These are phyloP conservation scores for Rhizomucor pusillus DNA, from an alignment of 371 early-diverging fungal genomes.

Conservation along the genomic window DNA sequence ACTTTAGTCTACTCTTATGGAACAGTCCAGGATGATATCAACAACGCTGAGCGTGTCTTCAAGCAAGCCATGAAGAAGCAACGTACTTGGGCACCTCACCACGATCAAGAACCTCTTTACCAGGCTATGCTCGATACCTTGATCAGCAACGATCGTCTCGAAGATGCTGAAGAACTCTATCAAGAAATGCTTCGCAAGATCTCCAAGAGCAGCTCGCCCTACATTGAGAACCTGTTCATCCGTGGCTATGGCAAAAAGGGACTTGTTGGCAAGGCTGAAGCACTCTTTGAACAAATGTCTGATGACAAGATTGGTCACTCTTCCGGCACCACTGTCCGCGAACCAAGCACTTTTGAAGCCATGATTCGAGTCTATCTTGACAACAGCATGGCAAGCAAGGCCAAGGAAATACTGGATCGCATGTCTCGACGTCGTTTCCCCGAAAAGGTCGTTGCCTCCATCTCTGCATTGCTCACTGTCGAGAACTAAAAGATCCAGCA, in stretches of 20 bases:
- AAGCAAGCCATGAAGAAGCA: slow-evolving; percentile 27
- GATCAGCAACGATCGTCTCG: slow-evolving; percentile 42
- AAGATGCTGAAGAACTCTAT: slow-evolving; percentile 47
- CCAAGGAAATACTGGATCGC: slow-evolving; percentile 35
- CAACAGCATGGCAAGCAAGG: slow-evolving; percentile 41
- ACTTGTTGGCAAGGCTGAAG: slow-evolving; percentile 42
- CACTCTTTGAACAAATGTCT: slow-evolving; percentile 54
- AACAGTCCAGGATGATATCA: slow-evolving; percentile 48
- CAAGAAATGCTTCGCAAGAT: slow-evolving; percentile 23
- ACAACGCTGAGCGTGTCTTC: slow-evolving; percentile 49
- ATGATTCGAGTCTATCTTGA: slow-evolving; percentile 59
- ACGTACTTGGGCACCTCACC: slow-evolving; percentile 20
- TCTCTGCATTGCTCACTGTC: slow-evolving; percentile 27
- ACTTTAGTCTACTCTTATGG: slow-evolving; percentile 63
- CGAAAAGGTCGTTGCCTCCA: slow-evolving; percentile 39
- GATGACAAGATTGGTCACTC: slow-evolving; percentile 32
- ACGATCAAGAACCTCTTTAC: slow-evolving; percentile 50
- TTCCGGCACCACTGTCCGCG: slow-evolving; percentile 29
- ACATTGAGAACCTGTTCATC: slow-evolving; percentile 63
- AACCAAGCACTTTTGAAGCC: slow-evolving; percentile 65
- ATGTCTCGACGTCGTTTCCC: slow-evolving; percentile 49
- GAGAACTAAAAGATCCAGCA: background rate
- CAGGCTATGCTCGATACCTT: slow-evolving; percentile 59
- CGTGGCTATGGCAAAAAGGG: slow-evolving; percentile 56
- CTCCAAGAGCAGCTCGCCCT: slow-evolving; percentile 46